Evolutionary conservation across 192 early-diverging fungal genomes (phyloP), one percentile per base, ranked within the genome.

Genomic region (Podila clonocystis): DNA sequence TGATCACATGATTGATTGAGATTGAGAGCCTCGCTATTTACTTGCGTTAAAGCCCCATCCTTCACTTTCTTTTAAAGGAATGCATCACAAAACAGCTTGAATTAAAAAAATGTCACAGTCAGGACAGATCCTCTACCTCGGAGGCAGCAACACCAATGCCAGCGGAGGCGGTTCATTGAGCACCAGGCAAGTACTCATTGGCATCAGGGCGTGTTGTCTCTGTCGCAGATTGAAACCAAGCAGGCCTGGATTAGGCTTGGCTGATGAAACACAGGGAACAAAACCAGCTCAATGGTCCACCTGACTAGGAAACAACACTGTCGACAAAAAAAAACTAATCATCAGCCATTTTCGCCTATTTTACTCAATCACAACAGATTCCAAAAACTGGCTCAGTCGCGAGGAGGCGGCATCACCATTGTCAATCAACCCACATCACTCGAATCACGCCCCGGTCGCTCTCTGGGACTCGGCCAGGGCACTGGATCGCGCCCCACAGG

Each of bases 91-190:
- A 45, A 17, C 41, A 12, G 17, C 17, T 15, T 12, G 41, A 45
- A 45, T 45, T 15, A 45, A 45, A 45, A 41, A 45, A 45, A 45
- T 45, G 41, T 45, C 41, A 17, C 41, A 45, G 13, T 45, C 41
- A 15, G 75, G 75, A 36, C 75, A 78, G 60, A 71, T 78, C 19
- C 75, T 78, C 19, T 78, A 78, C 50, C 68, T 78, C 7, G 48
- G 55, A 36, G 68, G 75, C 66, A 71, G 68, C 22, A 57, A 61
- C 24, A 26, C 75, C n/a, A 52, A 66, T 8, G 24, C 33, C 24
- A 49, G 64, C 28, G 58, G 68, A 59, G 68, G 75, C 49, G 75
- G 75, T 19, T 78, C 75, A 7, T 62, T 78, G 30, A 78, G 75
- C 65, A 78, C 68, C 28, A 71, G 75, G 75, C 58, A 76, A 38